Conservation (phyloP, 495 filamentous ascomycete genomes). For the Neurospora sp. region DNA sequence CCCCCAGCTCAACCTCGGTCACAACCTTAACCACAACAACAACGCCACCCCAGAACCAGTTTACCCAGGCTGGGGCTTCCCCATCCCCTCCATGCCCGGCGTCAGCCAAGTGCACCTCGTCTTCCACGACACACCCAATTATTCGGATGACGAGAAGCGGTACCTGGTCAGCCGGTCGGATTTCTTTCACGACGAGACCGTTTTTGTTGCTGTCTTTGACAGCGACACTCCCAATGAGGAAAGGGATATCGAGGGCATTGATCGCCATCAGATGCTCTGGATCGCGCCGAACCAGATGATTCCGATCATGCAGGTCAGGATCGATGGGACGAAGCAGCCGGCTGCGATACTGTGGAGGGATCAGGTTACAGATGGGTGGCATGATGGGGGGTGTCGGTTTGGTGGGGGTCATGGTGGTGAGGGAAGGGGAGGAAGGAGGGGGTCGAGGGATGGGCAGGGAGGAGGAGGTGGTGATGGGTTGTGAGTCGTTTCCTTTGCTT, state of each 20-base stretch:
- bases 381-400: background rate
- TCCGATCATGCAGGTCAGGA: background rate
- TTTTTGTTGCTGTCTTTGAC: background rate
- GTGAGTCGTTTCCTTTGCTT: background rate
- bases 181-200: background rate
- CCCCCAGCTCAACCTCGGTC: background rate
- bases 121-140: background rate
- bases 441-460: background rate
- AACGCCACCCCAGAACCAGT: background rate
- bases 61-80: background rate
- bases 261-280: background rate
- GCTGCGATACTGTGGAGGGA: slow-evolving; percentile 3
- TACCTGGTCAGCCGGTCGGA: background rate
- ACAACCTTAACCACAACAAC: background rate
- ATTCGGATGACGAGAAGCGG: background rate
- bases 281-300: background rate
- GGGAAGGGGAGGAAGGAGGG: background rate
- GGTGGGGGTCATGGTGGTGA: background rate
- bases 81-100: background rate
- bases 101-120: background rate
- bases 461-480: background rate
- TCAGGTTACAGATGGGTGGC: background rate
- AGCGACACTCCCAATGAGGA: background rate
- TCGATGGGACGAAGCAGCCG: background rate
- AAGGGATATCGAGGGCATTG: background rate